Evolutionary conservation across 2,329 filamentous ascomycete genomes (phyloP).

Genomic region (Leptodontidium sp.): DNA sequence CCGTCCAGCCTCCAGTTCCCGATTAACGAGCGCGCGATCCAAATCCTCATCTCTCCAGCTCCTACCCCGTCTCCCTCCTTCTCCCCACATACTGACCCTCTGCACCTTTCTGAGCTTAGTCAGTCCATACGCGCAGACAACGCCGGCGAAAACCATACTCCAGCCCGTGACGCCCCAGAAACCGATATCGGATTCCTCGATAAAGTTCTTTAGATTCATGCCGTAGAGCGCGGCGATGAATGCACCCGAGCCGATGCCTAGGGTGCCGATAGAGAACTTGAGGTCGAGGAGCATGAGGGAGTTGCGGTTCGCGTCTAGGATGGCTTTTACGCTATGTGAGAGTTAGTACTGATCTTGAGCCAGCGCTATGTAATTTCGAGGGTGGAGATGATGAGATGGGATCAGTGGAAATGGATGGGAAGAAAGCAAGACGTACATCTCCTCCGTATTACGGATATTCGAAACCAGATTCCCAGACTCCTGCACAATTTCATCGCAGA

Average conservation of each 20-base stretch:
- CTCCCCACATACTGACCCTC: slow-evolving; percentile 80
- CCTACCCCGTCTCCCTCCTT: slow-evolving; percentile 42
- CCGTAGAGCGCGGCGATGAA: slow-evolving; percentile 99
- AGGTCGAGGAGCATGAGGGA: slow-evolving; percentile 96
- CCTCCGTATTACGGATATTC: slow-evolving; percentile 96
- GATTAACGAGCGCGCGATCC: slow-evolving; percentile 28
- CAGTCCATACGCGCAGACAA: slow-evolving; percentile 86
- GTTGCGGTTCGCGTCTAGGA: slow-evolving; percentile 97
- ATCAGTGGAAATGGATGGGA: background rate
- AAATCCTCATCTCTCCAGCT: slow-evolving; percentile 44
- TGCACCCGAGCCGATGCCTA: slow-evolving; percentile 93
- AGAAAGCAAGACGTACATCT: slow-evolving; percentile 73
- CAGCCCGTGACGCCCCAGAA: slow-evolving; percentile 78
- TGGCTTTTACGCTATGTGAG: slow-evolving; percentile 80
- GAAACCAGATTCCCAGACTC: slow-evolving; percentile 92
- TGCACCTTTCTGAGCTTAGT: slow-evolving; percentile 85
- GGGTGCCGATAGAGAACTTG: slow-evolving; percentile 93
- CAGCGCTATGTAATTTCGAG: background rate
- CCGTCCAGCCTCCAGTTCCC: slow-evolving; percentile 39
- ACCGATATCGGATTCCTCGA: slow-evolving; percentile 90
- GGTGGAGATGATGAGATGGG: background rate
- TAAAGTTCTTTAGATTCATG: slow-evolving; percentile 99
- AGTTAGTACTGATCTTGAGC: slow-evolving; percentile 35
- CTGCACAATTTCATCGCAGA: slow-evolving; percentile 97
- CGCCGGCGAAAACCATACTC: slow-evolving; percentile 75